Conservation (phyloP, 1,139 yeast species). For the Komagataea norvegica region DNA sequence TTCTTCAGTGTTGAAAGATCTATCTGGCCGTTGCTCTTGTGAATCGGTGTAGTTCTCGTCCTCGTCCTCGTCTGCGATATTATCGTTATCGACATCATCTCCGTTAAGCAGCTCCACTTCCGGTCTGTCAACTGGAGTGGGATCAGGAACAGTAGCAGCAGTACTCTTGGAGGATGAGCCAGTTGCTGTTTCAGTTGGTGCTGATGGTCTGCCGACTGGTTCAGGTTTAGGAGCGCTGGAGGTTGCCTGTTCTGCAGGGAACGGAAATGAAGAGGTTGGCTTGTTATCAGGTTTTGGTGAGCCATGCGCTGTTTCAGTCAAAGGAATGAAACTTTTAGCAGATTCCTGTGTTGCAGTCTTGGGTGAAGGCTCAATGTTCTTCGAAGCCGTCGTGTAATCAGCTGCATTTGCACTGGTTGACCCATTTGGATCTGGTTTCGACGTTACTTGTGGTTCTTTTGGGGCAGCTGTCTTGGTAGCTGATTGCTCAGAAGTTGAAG, state of each 20-base stretch:
- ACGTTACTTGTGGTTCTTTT: constrained; percentile 4
- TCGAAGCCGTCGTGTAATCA: neutral
- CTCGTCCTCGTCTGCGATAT: constrained; percentile 3
- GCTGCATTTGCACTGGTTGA: neutral
- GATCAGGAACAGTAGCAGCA: neutral
- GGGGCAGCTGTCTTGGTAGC: constrained; percentile 2
- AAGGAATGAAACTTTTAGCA: neutral
- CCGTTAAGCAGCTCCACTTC: constrained; percentile 1
- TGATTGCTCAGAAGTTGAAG: neutral
- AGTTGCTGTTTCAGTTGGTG: no score
- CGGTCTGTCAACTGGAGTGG: constrained; percentile 3
- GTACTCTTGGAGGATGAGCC: no score
- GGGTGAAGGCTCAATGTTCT: neutral
- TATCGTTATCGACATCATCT: constrained; percentile 1
- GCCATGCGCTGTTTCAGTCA: constrained; percentile 4
- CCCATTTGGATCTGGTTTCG: constrained; percentile 1
- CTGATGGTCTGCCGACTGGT: constrained; percentile 1
- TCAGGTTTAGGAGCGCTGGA: neutral
- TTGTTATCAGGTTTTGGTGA: constrained; percentile 3
- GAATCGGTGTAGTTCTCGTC: constrained; percentile 1
- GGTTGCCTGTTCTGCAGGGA: neutral
- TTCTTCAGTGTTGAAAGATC: no score
- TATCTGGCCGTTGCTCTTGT: constrained; percentile 2
- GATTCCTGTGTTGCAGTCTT: neutral
- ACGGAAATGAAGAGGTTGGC: neutral